Evolutionary conservation across 805 yeast genomes (phyloP).

Genomic region (Hanseniaspora occidentalis): DNA sequence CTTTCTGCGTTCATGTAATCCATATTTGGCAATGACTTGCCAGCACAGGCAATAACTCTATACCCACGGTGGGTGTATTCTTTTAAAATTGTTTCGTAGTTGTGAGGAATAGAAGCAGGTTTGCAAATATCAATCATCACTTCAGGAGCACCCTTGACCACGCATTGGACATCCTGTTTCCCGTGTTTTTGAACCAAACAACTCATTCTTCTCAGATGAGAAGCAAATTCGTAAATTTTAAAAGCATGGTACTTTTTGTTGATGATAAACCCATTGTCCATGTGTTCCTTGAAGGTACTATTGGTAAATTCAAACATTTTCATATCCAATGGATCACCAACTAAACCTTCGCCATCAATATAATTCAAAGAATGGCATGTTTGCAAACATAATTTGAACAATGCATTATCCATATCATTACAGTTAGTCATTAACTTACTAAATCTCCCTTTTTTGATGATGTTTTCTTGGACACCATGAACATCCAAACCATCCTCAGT

Average conservation of each 20-base stretch:
- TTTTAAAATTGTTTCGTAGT: conserved; percentile 63
- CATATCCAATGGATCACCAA: conserved; percentile 89
- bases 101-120: conserved; percentile 55
- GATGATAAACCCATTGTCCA: conserved; percentile 24
- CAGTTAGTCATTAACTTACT: conserved; percentile 12
- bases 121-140: conserved; percentile 70
- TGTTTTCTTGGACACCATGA: conserved; percentile 39
- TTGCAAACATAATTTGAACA: conserved; percentile 23
- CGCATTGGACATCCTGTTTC: conserved; percentile 30
- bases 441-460: conserved; percentile 2
- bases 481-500: conserved; percentile 96
- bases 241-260: conserved; percentile 26
- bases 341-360: conserved; percentile 55
- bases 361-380: conserved; percentile 80
- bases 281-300: conserved; percentile 64
- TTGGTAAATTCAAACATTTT: conserved; percentile 88
- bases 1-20: conserved; percentile 41
- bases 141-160: conserved; percentile 96
- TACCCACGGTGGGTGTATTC: conserved; percentile 88
- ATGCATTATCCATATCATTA: conserved; percentile 4
- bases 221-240: conserved; percentile 66
- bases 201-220: conserved; percentile 82
- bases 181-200: conserved; percentile 44
- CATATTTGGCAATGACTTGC: conserved; percentile 34
- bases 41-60: conserved; percentile 91